Base-by-base conservation (phyloP, 371 early-diverging fungal species). In the Cokeromyces recurvatus region DNA sequence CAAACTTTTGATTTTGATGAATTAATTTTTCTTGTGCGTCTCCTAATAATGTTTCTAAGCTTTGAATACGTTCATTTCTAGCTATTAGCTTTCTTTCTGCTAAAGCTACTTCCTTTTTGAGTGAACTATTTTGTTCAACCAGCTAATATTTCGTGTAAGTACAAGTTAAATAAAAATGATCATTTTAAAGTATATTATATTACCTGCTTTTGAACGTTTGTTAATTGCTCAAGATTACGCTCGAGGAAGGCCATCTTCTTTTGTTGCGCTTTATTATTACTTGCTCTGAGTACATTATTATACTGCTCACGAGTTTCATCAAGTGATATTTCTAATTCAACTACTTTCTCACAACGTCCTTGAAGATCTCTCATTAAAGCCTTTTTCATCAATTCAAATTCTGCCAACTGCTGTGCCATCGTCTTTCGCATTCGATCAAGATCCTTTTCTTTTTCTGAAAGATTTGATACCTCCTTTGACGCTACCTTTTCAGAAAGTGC, bases 331-430 rank as follows among this genome's bases (percentile, higher is more conserved):
- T 95, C 95, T 19, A 95, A 82, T 71, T 95, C 95, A 16, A 95
- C 90, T 6, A 74, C 90, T 74, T 91, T 91, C 60, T 95, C 94
- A 74, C 95, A 95, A 34, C 94, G 86, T 70, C 86, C 82, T 65
- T 94, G 92, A 36, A 97, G 82, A 60, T 95, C 96, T 21, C 89
- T 82, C 94, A 95, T 92, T 51, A 97, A 71, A 14, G 91, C 87
- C 77, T 92, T 91, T 78, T 94, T 94, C 91, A 93, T 93, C 45
- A 87, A 82, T 56, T 95, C 95, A 71, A 92, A 95, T 46, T 97
- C 95, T n/a, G 82, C 75, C 38, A 95, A 77, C 57, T 94, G 93
- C 60, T 89, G 85, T 9, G 86, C 68, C 93, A 94, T 92, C 4
- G 80, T 79, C 70, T 90, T 88, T 52, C 89, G 80, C 78, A 93